Evolutionary conservation across 78 protist species (phyloP).

Genomic region (Dictyostelium intermedium): DNA sequence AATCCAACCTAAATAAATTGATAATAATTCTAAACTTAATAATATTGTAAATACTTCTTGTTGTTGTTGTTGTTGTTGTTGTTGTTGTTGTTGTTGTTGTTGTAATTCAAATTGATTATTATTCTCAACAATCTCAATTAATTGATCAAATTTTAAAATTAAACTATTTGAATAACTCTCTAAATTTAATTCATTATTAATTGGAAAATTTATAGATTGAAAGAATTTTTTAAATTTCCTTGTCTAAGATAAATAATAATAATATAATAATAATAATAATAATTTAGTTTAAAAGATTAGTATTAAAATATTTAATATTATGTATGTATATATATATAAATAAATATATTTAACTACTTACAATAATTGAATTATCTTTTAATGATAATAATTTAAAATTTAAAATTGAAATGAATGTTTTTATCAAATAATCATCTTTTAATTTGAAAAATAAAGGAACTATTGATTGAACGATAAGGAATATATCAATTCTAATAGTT

Average conservation of each 20-base stretch:
- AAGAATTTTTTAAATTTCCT: background rate
- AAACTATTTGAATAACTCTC: background rate
- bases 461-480: background rate
- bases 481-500: background rate
- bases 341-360: background rate
- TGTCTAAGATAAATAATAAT: background rate
- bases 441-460: background rate
- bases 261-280: background rate
- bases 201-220: background rate
- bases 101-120: background rate
- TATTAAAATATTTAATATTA: too few relatives aligned
- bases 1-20: conserved; percentile 44
- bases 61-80: background rate
- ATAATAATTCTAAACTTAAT: conserved; percentile 27
- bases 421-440: background rate
- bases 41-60: background rate
- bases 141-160: background rate
- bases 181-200: background rate
- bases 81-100: background rate
- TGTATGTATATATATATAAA: too few relatives aligned
- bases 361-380: background rate
- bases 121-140: background rate
- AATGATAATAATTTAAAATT: background rate
- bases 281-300: background rate
- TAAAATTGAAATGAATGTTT: background rate